phyloP scores from a whole-genome alignment of 2,329 filamentous ascomycete genomes.

The Paraconiothyrium sp. region DNA sequence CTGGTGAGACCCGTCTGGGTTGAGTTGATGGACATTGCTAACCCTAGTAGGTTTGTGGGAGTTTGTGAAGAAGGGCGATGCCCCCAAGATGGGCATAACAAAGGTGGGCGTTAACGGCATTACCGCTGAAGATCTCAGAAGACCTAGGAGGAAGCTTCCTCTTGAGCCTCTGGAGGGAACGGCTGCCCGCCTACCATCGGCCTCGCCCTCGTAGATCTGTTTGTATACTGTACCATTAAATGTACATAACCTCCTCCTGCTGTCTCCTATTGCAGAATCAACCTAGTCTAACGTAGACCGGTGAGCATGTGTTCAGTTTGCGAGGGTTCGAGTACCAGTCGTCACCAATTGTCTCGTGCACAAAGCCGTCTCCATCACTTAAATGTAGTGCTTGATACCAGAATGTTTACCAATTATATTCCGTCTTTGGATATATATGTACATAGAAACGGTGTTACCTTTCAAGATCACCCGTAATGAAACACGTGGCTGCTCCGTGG shows the following conservation, averaged over 20 bases:
- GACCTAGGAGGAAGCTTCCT: conserved; percentile 74
- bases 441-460: too few species aligned
- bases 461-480: too few species aligned
- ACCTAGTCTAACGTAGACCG: too few species aligned
- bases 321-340: too few species aligned
- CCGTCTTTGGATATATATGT: too few species aligned
- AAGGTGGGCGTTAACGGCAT: conserved; percentile 79
- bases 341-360: too few species aligned
- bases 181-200: conserved; percentile 74
- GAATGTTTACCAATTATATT: too few species aligned
- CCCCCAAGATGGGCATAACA: conserved; percentile 89
- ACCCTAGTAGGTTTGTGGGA: conserved; percentile 76
- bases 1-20: conserved; percentile 66
- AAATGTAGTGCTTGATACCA: too few species aligned
- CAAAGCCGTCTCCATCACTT: too few species aligned
- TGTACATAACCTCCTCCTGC: conserved; percentile 8
- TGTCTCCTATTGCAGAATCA: not conserved
- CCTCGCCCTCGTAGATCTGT: conserved; percentile 26
- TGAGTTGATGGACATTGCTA: not conserved
- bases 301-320: too few species aligned
- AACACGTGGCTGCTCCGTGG: too few species aligned
- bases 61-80: conserved; percentile 91
- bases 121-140: conserved; percentile 84
- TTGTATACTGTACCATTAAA: conserved; percentile 12
- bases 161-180: conserved; percentile 59